Evolutionary conservation across 441 rosid genomes (phyloP), one percentile per base, ranked within the genome.

Genomic region (Pelargonium myrrhifolium): DNA sequence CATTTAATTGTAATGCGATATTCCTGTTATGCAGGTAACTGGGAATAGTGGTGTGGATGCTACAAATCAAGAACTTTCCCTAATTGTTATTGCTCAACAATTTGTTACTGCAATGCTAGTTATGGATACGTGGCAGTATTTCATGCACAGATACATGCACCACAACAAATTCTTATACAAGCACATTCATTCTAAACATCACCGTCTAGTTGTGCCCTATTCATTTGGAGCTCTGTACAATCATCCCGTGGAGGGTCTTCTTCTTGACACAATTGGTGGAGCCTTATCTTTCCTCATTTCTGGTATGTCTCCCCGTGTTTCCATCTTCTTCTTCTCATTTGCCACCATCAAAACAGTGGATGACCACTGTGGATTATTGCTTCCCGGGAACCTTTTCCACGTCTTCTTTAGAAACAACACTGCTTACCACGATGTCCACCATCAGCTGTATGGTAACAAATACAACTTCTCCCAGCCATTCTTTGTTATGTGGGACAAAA

Each of bases 391-490:
- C 69, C 89, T 83, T 17, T 93, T 93, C 81, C 98, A 93, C 61
- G 40, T 83, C 60, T 83, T 93, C 80, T 93, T 93, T 56, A 85
- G 75, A 75, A 93, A 93, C 82, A 93, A 93, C 62, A 80, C 97
- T 26, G 98, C 98, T 10, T 93, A 90, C 68, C 98, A 90, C 63
- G 98, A 93, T 71, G 78, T 93, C 68, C 98, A 93, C 72, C 98
- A 93, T 71, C 98, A 93, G 72, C 93, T 93, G 12, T 87, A 87
- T 5, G 99, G 99, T 5, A 89, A 59, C 75, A 93, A 90, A 79
- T 86, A 86, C 85, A 93, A 93, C 81, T 93, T 89, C 78, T 86
- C 97, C 1, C 99, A 91, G 77, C 99, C 99, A 1, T 93, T 93
- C 85, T 93, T 93, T 12, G 83, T 89, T 40, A 73, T 83, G 80